Conservation (phyloP, 1,284 basidiomycete genomes). For the Stereum hirsutum region DNA sequence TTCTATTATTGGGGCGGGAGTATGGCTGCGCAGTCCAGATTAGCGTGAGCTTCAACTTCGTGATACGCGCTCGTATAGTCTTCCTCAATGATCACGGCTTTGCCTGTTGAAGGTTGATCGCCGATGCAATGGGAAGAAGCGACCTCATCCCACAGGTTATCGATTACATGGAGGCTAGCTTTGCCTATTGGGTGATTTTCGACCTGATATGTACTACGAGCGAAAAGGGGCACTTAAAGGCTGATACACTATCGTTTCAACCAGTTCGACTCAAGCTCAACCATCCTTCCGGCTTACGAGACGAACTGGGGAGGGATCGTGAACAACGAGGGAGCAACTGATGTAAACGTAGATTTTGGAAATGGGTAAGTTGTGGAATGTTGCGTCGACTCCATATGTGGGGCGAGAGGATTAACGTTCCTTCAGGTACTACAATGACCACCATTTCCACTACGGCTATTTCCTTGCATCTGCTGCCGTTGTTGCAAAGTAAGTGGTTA, state of each 20-base stretch:
- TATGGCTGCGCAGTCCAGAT: constrained; percentile 18
- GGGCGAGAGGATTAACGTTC: no score
- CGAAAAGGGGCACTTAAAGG: no score
- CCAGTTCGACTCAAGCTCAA: constrained; percentile 17
- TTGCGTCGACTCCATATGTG: no score
- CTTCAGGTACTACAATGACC: constrained; percentile 27
- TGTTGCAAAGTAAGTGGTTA: constrained; percentile 24
- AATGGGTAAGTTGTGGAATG: no score
- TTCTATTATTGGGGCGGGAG: constrained; percentile 25
- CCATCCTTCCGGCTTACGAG: constrained; percentile 22
- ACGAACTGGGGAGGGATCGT: constrained; percentile 28
- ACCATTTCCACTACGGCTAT: constrained; percentile 28
- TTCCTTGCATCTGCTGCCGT: constrained; percentile 22
- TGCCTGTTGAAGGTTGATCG: constrained; percentile 16
- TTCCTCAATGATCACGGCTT: neutral
- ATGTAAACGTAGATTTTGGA: constrained; percentile 23
- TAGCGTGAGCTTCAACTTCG: no score
- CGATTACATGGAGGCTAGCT: constrained; percentile 16
- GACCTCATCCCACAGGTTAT: constrained; percentile 21
- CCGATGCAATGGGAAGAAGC: constrained; percentile 21
- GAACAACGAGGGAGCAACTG: constrained; percentile 19
- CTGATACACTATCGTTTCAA: no score
- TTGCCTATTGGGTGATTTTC: constrained; percentile 5
- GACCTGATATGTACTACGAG: no score
- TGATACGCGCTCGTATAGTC: neutral